phyloP scores from a whole-genome alignment of 305 asterid genomes.

The Fraxinus albicans region DNA sequence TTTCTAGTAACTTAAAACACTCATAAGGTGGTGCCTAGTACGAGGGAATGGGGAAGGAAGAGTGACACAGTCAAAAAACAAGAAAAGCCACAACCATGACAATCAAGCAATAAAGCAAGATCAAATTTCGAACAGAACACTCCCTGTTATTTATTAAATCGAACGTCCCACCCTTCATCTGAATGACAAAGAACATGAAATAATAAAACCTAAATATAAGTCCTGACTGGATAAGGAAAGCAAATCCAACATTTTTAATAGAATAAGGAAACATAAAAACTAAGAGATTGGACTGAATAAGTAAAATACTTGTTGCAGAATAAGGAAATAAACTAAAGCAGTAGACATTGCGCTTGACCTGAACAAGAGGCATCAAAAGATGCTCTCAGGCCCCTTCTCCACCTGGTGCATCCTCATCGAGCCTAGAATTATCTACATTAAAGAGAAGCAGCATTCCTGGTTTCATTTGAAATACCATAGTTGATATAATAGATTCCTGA shows the following conservation, averaged over 20 bases:
- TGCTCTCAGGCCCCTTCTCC: not conserved
- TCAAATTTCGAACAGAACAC: not conserved
- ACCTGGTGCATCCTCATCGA: not conserved
- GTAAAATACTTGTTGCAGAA: not conserved
- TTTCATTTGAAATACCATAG: not conserved
- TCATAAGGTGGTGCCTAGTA: not conserved
- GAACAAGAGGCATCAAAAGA: not conserved
- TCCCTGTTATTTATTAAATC: not conserved
- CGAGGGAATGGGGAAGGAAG: not conserved
- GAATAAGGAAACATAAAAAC: not conserved
- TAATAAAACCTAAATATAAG: not conserved
- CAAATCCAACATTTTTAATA: not conserved
- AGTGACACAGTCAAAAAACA: not conserved
- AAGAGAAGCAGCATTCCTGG: not conserved
- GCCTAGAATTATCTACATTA: not conserved
- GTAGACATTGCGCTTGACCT: not conserved
- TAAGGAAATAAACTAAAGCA: not conserved
- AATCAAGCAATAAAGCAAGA: not conserved
- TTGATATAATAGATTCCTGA: not conserved
- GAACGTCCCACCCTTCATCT: not conserved
- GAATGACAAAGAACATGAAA: not conserved
- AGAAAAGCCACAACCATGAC: not conserved
- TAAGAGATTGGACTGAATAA: not conserved
- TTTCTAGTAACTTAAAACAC: not conserved
- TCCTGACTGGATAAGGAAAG: not conserved